Conservation (phyloP, 306 rosid species). For the Malus asiatica region DNA sequence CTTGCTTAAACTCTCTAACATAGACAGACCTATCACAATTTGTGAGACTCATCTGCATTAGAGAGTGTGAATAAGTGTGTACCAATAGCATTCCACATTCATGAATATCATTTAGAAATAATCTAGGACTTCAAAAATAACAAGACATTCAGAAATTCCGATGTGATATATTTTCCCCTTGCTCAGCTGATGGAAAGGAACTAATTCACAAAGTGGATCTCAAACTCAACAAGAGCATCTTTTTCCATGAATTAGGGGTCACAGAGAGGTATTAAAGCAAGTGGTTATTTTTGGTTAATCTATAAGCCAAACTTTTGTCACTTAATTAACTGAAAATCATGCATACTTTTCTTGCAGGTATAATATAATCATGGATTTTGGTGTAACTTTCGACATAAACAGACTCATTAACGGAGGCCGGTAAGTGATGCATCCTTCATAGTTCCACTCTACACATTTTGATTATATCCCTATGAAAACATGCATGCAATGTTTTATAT, state of each 20-base stretch:
- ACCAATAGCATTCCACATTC: no score
- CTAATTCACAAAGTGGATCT: slow-evolving; percentile 51
- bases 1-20: no score
- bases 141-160: not conserved
- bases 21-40: no score
- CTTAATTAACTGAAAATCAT: not conserved
- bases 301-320: not conserved
- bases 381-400: slow-evolving; percentile 46
- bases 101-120: no score
- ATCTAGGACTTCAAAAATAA: not conserved
- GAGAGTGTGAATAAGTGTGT: no score
- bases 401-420: slow-evolving; percentile 51
- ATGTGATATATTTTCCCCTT: not conserved
- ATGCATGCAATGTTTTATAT: not conserved
- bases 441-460: not conserved
- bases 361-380: slow-evolving; percentile 61
- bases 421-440: slow-evolving; percentile 32
- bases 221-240: slow-evolving; percentile 37
- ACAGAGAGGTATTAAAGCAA: slow-evolving; percentile 40
- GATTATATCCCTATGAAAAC: not conserved
- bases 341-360: slow-evolving; percentile 26
- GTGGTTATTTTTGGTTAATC: not conserved
- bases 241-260: slow-evolving; percentile 60
- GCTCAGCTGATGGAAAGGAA: slow-evolving; percentile 58
- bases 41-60: no score